These are phyloP conservation scores for Pseudogymnoascus sp. DNA, from an alignment of 2,329 filamentous ascomycete genomes.

Conservation along the genomic window DNA sequence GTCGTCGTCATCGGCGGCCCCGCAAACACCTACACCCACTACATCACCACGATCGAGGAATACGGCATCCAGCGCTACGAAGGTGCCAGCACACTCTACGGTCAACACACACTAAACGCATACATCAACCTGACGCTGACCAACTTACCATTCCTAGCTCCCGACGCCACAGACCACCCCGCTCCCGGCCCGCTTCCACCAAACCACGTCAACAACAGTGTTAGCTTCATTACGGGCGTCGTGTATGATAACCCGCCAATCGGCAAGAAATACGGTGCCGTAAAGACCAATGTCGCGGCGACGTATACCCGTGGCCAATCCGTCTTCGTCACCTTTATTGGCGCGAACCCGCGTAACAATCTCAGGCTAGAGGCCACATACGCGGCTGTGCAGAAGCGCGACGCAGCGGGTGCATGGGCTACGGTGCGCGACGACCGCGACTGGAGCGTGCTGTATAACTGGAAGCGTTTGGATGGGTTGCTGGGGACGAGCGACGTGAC, in stretches of 20 bases:
- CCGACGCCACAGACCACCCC: conserved; percentile 37
- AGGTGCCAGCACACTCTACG: conserved; percentile 86
- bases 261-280: conserved; percentile 63
- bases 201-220: conserved; percentile 66
- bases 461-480: conserved; percentile 64
- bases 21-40: conserved; percentile 82
- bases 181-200: conserved; percentile 59
- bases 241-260: conserved; percentile 63
- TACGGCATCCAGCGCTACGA: conserved; percentile 85
- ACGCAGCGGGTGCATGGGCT: conserved; percentile 49
- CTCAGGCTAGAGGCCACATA: conserved; percentile 72
- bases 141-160: conserved; percentile 59
- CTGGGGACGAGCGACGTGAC: conserved; percentile 71
- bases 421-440: conserved; percentile 66
- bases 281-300: conserved; percentile 46
- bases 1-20: conserved; percentile 82
- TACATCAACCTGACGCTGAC: conserved; percentile 81
- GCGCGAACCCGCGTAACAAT: conserved; percentile 85
- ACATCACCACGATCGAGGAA: conserved; percentile 70
- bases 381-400: conserved; percentile 63
- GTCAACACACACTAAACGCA: conserved; percentile 72
- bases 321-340: conserved; percentile 67
- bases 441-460: conserved; percentile 76
- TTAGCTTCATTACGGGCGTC: conserved; percentile 75
- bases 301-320: conserved; percentile 53